Percentiles rank a stretch among this genome's conserved stretches.
Evolutionary conservation across 2,329 filamentous ascomycete species (phyloP).

Genomic region (Ophiocordyceps camponoti-saundersi): DNA sequence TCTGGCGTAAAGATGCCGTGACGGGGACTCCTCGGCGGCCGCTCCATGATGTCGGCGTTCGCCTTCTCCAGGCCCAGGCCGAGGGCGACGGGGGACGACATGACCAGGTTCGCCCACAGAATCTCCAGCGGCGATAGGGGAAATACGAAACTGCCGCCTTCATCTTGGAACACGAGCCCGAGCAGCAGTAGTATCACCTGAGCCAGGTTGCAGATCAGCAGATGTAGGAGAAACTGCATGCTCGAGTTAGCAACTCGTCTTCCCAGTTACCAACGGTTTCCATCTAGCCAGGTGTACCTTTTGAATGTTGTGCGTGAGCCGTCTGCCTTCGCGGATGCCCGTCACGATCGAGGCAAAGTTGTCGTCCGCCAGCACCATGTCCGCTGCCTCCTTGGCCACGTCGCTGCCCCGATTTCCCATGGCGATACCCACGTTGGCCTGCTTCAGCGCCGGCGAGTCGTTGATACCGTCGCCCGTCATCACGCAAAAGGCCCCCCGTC

Average conservation of each 20-base stretch:
- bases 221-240: constrained; percentile 39
- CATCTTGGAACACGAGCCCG: constrained; percentile 52
- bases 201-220: constrained; percentile 53
- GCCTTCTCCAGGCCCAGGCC: constrained; percentile 56
- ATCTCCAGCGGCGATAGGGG: constrained; percentile 58
- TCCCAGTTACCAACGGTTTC: too few relatives aligned
- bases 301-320: constrained; percentile 58
- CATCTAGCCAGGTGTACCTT: constrained; percentile 31
- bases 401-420: constrained; percentile 58
- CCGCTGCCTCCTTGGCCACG: constrained; percentile 65
- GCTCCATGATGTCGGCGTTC: constrained; percentile 47
- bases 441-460: constrained; percentile 55
- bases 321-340: constrained; percentile 53
- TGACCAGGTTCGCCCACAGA: constrained; percentile 62
- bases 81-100: constrained; percentile 53
- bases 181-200: constrained; percentile 54
- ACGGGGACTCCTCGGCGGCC: constrained; percentile 44
- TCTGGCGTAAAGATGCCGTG: constrained; percentile 47
- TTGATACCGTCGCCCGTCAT: constrained; percentile 67
- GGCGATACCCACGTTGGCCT: constrained; percentile 59
- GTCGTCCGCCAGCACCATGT: constrained; percentile 78
- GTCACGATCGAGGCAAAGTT: constrained; percentile 71
- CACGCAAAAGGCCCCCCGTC: constrained; percentile 49
- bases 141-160: constrained; percentile 41
- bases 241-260: too few relatives aligned